Conservation (phyloP, 2,329 filamentous ascomycete species). For the Exophiala lecanii-corni region DNA sequence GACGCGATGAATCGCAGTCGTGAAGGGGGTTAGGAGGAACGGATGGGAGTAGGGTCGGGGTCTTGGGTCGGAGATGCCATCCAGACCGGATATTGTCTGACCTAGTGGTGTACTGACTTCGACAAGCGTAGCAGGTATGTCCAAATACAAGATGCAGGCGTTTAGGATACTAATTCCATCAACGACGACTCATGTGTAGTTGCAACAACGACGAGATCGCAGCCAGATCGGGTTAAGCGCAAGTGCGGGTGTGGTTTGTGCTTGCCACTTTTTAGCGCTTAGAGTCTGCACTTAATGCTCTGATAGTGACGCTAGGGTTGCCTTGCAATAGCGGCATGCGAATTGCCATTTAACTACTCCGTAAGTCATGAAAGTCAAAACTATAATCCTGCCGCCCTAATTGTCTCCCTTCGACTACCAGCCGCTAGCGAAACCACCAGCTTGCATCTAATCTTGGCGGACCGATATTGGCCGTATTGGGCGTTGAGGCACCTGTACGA, state of each 20-base stretch:
- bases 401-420: too few species aligned
- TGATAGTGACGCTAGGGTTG: too few species aligned
- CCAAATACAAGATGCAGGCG: neutral
- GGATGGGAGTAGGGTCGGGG: slow-evolving; percentile 10
- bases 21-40: slow-evolving; percentile 14
- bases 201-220: slow-evolving; percentile 2
- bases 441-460: too few species aligned
- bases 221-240: slow-evolving; percentile 1
- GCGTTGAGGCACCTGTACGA: too few species aligned
- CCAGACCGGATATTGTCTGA: slow-evolving; percentile 5
- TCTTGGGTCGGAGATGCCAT: slow-evolving; percentile 14
- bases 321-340: too few species aligned
- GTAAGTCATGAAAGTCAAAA: too few species aligned
- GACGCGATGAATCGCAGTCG: slow-evolving; percentile 11
- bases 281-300: too few species aligned
- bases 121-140: neutral
- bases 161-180: neutral
- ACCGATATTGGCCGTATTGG: too few species aligned
- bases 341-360: too few species aligned
- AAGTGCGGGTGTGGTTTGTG: neutral
- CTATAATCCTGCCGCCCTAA: too few species aligned
- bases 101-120: too few species aligned
- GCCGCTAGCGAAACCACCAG: too few species aligned
- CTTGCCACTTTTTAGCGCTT: neutral
- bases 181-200: slow-evolving; percentile 2